Conservation (phyloP, 148 eudicot species). For the Nepenthes mirabilis region DNA sequence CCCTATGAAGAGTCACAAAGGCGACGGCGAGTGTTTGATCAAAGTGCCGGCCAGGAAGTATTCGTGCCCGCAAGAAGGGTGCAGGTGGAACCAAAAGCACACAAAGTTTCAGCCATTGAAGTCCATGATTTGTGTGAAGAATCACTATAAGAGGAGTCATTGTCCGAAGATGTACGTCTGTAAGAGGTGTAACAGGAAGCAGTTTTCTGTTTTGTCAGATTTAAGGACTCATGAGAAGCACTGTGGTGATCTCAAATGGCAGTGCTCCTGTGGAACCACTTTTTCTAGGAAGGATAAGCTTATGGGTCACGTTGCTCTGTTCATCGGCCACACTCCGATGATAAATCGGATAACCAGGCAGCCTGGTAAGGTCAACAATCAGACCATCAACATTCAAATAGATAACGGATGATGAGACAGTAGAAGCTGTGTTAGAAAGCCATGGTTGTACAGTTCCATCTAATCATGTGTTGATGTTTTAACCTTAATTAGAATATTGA, state of each 20-base stretch:
- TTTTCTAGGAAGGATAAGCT: slow-evolving; percentile 96
- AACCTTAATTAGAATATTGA: too few relatives aligned
- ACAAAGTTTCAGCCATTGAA: slow-evolving; percentile 79
- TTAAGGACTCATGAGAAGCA: slow-evolving; percentile 86
- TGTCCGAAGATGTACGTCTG: slow-evolving; percentile 88
- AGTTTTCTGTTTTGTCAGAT: slow-evolving; percentile 75
- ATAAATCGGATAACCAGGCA: not conserved
- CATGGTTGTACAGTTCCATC: too few relatives aligned
- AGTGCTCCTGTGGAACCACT: slow-evolving; percentile 80
- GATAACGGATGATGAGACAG: not conserved
- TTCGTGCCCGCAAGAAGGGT: slow-evolving; percentile 85
- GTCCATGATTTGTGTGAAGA: slow-evolving; percentile 78
- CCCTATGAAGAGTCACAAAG: slow-evolving; percentile 33
- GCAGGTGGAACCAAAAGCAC: slow-evolving; percentile 72
- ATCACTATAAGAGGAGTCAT: slow-evolving; percentile 88
- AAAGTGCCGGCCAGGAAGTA: slow-evolving; percentile 24
- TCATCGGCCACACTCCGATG: slow-evolving; percentile 56
- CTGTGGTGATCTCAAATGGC: slow-evolving; percentile 76
- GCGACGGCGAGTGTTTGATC: not conserved
- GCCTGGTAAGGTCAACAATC: not conserved
- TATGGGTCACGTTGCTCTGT: slow-evolving; percentile 76
- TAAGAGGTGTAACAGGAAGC: slow-evolving; percentile 56
- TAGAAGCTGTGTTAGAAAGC: not conserved
- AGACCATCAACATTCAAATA: not conserved
- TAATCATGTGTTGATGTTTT: too few relatives aligned